Conservation (phyloP, 345 rosid species). For the Dovyalis caffra region DNA sequence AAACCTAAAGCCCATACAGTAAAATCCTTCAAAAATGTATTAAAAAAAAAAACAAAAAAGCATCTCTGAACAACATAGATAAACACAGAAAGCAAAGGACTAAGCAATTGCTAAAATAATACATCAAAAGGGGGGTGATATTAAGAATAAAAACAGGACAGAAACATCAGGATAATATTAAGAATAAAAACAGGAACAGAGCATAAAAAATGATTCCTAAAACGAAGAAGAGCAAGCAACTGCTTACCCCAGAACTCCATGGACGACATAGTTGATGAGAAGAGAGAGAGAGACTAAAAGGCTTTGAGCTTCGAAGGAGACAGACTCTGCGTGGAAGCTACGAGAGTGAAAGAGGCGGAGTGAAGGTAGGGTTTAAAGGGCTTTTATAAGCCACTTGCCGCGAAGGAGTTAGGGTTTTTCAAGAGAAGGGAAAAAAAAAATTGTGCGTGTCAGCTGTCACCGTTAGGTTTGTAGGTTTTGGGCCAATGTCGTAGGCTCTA, state of each 20-base stretch:
- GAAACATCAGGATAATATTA: background rate
- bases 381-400: background rate
- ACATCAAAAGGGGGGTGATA: background rate
- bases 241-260: conserved; percentile 31
- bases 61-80: background rate
- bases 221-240: background rate
- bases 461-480: background rate
- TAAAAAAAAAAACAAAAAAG: background rate
- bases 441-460: background rate
- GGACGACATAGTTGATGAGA: conserved; percentile 2
- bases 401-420: conserved; percentile 3
- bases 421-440: background rate
- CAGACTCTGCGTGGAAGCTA: background rate
- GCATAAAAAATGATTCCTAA: too few species aligned
- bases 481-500: background rate
- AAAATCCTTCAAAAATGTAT: too few species aligned
- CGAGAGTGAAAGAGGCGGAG: background rate
- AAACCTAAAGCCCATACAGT: background rate
- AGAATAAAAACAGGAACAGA: background rate
- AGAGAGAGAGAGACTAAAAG: background rate
- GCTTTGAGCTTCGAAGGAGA: background rate
- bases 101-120: background rate
- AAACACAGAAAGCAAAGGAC: too few species aligned
- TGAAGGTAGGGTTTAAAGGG: background rate
- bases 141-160: too few species aligned